phyloP scores from a whole-genome alignment of 1,284 basidiomycete genomes.

The Fomitopsis palustris region DNA sequence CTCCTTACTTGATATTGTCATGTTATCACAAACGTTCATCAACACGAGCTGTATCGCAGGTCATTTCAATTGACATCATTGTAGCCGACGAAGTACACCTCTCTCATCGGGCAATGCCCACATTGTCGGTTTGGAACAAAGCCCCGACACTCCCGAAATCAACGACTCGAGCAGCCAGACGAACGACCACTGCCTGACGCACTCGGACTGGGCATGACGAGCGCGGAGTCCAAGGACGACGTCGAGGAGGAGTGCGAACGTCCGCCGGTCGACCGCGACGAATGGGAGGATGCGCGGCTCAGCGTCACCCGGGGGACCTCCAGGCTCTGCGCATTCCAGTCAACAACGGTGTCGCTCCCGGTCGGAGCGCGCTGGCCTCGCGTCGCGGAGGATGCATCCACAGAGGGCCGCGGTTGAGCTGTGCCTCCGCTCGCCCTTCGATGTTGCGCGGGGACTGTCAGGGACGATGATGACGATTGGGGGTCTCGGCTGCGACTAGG shows the following conservation, averaged over 20 bases:
- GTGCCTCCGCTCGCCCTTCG: neutral
- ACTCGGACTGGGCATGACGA: neutral
- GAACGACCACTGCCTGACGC: neutral
- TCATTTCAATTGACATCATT: no score
- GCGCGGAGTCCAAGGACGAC: neutral
- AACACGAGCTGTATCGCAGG: no score
- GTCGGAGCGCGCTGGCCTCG: neutral
- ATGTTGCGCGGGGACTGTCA: neutral
- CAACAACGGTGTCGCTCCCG: neutral
- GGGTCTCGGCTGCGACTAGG: neutral
- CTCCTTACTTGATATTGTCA: no score
- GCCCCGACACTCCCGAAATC: no score
- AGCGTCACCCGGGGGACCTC: slow-evolving; percentile 13
- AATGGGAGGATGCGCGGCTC: slow-evolving; percentile 19
- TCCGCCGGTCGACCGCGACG: slow-evolving; percentile 15
- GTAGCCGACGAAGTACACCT: no score
- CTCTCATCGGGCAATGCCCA: no score
- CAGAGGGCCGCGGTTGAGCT: neutral
- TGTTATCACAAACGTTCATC: no score
- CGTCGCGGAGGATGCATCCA: neutral
- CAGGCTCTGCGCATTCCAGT: slow-evolving; percentile 10
- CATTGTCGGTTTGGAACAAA: no score
- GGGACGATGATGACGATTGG: neutral
- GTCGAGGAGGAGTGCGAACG: neutral
- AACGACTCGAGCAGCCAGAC: neutral